Base-by-base conservation (phyloP, 805 yeast species). In the Maudiozyma barnettii region DNA sequence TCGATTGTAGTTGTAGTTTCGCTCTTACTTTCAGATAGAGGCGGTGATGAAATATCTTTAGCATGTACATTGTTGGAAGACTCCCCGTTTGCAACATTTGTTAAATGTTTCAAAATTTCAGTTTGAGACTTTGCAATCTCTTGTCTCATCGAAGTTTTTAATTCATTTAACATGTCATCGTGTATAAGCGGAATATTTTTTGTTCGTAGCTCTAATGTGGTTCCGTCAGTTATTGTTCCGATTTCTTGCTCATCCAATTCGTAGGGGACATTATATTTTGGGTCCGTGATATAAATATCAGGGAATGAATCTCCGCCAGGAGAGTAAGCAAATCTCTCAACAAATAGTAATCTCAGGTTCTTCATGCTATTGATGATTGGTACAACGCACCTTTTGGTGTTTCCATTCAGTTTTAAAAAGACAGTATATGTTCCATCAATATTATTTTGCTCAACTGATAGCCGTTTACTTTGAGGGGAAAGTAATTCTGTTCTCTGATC, bases 291-390 rank as follows among this genome's bases (percentile, higher is more conserved):
- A 55, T 84, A 84, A 23, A 93, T 76, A 12, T 82, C 84, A 0
- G 98, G 97, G 54, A 88, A 87, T 1, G 77, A 65, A 12, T 78
- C 75, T 0, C 77, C 64, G 0, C 84, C 82, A 0, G 95, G 93
- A 0, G 91, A 76, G 61, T 83, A 88, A 2, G 91, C 87, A 67
- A 89, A 90, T 55, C 80, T 85, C 57, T 91, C 96, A 5, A 90
- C 85, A 59, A 91, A 91, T 21, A 85, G 67, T 1, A 88, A 71
- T 41, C 93, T 73, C 33, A 84, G 57, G 2, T 80, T 71, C 3
- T 68, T 70, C 42, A 65, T 66, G 7, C 65, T 57, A 4, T 64
- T 50, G 5, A 73, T 70, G 2, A 53, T 50, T 1, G 63, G 44
- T 4, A 63, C 29, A 4, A 36, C 18, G 1, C 75, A 76, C 54